A percentile compares a stretch with the other conserved stretches of the same genome.
phyloP scores from a whole-genome alignment of 2,329 filamentous ascomycete species.

The Diaporthe batatas region DNA sequence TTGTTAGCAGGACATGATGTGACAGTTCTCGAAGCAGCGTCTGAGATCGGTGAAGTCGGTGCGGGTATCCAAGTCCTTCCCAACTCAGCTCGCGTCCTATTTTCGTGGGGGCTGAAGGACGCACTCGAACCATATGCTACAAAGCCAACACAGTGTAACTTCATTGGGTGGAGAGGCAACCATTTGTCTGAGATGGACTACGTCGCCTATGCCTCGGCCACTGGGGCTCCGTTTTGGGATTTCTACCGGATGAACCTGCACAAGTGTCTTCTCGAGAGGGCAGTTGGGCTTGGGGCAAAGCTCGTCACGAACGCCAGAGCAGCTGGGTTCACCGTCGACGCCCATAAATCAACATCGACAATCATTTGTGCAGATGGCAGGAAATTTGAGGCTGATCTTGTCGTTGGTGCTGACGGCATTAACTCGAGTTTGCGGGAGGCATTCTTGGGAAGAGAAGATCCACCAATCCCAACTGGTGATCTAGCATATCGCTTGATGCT shows the following conservation, averaged over 20 bases:
- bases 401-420: constrained; percentile 64
- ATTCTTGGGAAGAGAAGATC: constrained; percentile 58
- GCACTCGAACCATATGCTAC: constrained; percentile 56
- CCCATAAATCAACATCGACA: constrained; percentile 52
- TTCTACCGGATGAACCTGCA: constrained; percentile 69
- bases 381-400: constrained; percentile 55
- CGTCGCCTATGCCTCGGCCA: constrained; percentile 51
- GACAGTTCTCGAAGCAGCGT: constrained; percentile 61
- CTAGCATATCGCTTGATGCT: constrained; percentile 64
- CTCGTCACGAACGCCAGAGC: constrained; percentile 61
- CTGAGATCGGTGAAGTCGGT: constrained; percentile 61
- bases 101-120: constrained; percentile 62
- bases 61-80: constrained; percentile 66
- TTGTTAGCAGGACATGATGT: constrained; percentile 61
- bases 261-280: constrained; percentile 59
- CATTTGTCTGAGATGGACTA: constrained; percentile 63
- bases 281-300: constrained; percentile 60
- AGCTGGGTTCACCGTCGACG: constrained; percentile 54
- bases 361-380: constrained; percentile 56
- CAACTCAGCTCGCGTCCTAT: constrained; percentile 61
- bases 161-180: constrained; percentile 67
- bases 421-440: constrained; percentile 59
- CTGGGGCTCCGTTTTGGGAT: constrained; percentile 63
- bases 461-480: constrained; percentile 63
- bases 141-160: constrained; percentile 59